Percentiles rank a stretch among this genome's conserved stretches.
Evolutionary conservation across 495 filamentous ascomycete genomes (phyloP).

Genomic region (Articulospora tetracladia): DNA sequence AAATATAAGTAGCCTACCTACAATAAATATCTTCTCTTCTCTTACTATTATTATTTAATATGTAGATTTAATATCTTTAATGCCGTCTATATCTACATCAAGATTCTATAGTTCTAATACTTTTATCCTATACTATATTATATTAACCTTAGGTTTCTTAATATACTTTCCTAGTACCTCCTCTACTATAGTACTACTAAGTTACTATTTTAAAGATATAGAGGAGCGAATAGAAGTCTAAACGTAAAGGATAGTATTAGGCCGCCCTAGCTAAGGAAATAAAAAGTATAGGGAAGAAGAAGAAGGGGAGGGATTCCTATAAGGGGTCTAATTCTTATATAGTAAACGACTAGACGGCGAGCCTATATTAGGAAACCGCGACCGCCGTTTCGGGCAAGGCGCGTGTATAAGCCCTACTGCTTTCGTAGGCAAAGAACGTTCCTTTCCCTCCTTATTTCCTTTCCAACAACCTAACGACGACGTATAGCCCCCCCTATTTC

Average conservation of each 20-base stretch:
- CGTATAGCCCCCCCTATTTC: too few relatives aligned
- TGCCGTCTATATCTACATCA: neutral
- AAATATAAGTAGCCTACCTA: neutral
- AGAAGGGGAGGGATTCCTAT: too few relatives aligned
- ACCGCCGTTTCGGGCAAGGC: slow-evolving; percentile 1
- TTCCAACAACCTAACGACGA: too few relatives aligned
- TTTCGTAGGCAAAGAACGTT: too few relatives aligned
- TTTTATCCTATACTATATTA: neutral
- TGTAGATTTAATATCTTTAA: neutral
- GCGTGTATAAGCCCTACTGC: slow-evolving; percentile 5
- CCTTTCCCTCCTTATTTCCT: too few relatives aligned
- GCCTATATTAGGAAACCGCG: slow-evolving; percentile 6
- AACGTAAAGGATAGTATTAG: too few relatives aligned
- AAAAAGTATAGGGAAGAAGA: too few relatives aligned
- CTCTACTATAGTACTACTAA: too few relatives aligned
- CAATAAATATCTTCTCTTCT: neutral
- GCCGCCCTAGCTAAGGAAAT: too few relatives aligned
- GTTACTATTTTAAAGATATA: too few relatives aligned
- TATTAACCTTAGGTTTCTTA: neutral
- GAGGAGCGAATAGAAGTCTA: too few relatives aligned
- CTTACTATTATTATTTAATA: neutral
- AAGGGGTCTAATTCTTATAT: neutral
- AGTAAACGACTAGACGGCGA: slow-evolving; percentile 6
- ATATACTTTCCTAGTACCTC: neutral
- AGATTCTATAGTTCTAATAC: neutral